Conservation (phyloP, 176 grass and related monocot genomes). For the Oryza rufipogon region DNA sequence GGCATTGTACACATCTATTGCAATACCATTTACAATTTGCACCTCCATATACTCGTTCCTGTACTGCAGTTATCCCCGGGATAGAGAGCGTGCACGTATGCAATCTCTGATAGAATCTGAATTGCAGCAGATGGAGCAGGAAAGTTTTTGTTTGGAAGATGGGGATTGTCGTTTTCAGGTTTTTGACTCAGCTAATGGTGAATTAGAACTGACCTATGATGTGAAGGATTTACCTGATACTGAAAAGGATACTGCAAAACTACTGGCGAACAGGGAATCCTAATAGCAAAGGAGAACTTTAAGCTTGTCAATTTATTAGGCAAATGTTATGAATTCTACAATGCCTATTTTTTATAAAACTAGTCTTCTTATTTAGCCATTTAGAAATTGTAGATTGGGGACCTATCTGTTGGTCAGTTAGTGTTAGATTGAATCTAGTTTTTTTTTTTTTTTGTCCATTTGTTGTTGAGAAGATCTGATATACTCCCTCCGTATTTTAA, state of each 20-base stretch:
- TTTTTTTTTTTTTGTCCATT: not conserved
- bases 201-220: constrained; percentile 38
- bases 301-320: not conserved
- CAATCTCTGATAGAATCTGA: constrained; percentile 69
- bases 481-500: no score
- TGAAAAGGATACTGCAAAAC: constrained; percentile 56
- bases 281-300: not conserved
- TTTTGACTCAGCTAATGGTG: constrained; percentile 17
- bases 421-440: not conserved
- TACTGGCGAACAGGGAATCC: constrained; percentile 40
- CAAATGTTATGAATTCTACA: not conserved
- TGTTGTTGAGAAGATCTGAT: not conserved
- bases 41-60: constrained; percentile 82
- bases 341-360: not conserved
- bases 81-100: constrained; percentile 83
- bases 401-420: not conserved
- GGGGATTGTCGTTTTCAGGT: constrained; percentile 37
- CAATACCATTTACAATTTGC: constrained; percentile 66
- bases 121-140: constrained; percentile 66
- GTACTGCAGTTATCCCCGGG: constrained; percentile 81
- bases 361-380: not conserved
- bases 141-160: constrained; percentile 33
- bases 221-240: constrained; percentile 20
- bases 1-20: constrained; percentile 78
- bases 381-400: not conserved